Evolutionary conservation across 2,329 filamentous ascomycete species (phyloP).

Genomic region (Exophiala oligosperma): DNA sequence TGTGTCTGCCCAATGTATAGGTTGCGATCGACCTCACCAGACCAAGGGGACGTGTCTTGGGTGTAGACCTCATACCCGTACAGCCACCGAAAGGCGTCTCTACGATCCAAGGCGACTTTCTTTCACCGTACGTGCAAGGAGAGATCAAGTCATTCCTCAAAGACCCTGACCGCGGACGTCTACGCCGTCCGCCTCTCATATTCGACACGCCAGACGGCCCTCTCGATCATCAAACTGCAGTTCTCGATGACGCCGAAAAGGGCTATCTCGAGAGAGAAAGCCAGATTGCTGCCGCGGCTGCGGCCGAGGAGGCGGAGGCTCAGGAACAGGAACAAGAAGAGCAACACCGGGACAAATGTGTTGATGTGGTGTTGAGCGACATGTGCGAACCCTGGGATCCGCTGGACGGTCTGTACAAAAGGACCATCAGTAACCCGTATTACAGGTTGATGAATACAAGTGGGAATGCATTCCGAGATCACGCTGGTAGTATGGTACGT

Average conservation of each 20-base stretch:
- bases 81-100: constrained; percentile 90
- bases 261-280: constrained; percentile 27
- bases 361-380: constrained; percentile 95
- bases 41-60: constrained; percentile 77
- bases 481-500: constrained; percentile 89
- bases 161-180: constrained; percentile 60
- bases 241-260: constrained; percentile 25
- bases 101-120: constrained; percentile 91
- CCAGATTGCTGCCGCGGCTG: constrained; percentile 33
- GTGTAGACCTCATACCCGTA: constrained; percentile 91
- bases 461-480: constrained; percentile 81
- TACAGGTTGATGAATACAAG: constrained; percentile 99
- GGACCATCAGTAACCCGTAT: constrained; percentile 93
- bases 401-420: constrained; percentile 75
- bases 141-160: constrained; percentile 76
- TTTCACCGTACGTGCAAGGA: constrained; percentile 70
- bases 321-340: constrained; percentile 28
- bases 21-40: constrained; percentile 78
- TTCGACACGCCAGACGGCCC: background rate
- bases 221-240: constrained; percentile 4
- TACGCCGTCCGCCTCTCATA: constrained; percentile 34
- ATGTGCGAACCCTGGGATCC: constrained; percentile 98
- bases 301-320: constrained; percentile 35
- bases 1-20: constrained; percentile 41
- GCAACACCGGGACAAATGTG: constrained; percentile 55